Conservation (phyloP, 768 basidiomycete species). For the Mycena indigotica region DNA sequence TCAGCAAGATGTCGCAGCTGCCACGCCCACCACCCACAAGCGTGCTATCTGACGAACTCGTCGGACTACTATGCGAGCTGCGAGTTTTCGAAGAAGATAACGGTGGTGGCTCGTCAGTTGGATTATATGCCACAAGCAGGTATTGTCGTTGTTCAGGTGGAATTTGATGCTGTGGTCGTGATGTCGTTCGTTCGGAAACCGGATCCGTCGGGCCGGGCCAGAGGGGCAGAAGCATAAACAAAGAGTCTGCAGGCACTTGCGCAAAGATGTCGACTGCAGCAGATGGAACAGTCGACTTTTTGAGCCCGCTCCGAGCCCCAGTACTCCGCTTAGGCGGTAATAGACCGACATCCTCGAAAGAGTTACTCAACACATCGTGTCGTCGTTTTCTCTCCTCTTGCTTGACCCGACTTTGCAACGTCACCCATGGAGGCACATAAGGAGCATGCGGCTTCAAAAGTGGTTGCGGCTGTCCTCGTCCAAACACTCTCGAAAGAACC, state of each 20-base stretch:
- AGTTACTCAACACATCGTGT: slow-evolving; percentile 68
- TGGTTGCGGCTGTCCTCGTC: slow-evolving; percentile 7
- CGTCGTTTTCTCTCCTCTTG: slow-evolving; percentile 71
- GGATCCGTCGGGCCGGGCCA: slow-evolving; percentile 78
- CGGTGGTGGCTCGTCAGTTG: slow-evolving; percentile 34
- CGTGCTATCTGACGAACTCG: slow-evolving; percentile 40
- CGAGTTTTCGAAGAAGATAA: slow-evolving; percentile 47
- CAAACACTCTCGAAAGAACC: slow-evolving; percentile 12
- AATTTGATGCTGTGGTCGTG: slow-evolving; percentile 33
- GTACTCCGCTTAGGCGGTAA: slow-evolving; percentile 54
- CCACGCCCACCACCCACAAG: slow-evolving; percentile 34
- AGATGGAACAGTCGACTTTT: slow-evolving; percentile 17
- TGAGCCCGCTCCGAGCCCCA: slow-evolving; percentile 22
- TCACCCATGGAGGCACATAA: slow-evolving; percentile 61
- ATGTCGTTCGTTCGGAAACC: slow-evolving; percentile 29
- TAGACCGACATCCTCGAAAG: slow-evolving; percentile 80
- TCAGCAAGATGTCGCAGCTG: slow-evolving; percentile 54
- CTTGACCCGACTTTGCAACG: slow-evolving; percentile 60
- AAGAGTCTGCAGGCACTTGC: slow-evolving; percentile 63
- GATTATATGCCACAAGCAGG: slow-evolving; percentile 80
- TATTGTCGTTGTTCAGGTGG: slow-evolving; percentile 62
- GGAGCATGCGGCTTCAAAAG: not conserved
- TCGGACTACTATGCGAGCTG: slow-evolving; percentile 36
- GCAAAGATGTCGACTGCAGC: slow-evolving; percentile 50
- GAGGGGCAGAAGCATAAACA: slow-evolving; percentile 85